These are phyloP conservation scores for Mikania micrantha DNA, from an alignment of 129 eudicot genomes.

Conservation along the genomic window DNA sequence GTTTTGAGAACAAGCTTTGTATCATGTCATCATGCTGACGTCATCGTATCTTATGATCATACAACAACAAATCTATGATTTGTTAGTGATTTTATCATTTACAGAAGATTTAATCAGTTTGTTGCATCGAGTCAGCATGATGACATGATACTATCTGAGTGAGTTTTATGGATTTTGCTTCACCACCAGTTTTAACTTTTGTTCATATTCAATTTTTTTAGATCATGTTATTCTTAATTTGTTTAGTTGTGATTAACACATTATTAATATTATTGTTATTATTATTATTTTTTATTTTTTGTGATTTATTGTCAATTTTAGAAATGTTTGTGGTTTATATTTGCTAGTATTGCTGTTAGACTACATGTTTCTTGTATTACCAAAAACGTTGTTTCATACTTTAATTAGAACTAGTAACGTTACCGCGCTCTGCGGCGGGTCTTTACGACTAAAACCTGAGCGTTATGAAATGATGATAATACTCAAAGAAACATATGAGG, in stretches of 20 bases:
- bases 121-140: slow-evolving; percentile 13
- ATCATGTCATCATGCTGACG: slow-evolving; percentile 24
- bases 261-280: background rate
- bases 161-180: slow-evolving; percentile 11
- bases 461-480: too few relatives aligned
- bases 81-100: slow-evolving; percentile 16
- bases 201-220: slow-evolving; percentile 23
- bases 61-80: slow-evolving; percentile 12
- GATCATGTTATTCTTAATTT: slow-evolving; percentile 18
- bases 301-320: background rate
- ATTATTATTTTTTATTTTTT: background rate
- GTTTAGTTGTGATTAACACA: slow-evolving; percentile 24
- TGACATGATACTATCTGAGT: slow-evolving; percentile 22
- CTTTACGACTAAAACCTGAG: too few relatives aligned
- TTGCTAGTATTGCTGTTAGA: background rate
- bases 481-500: too few relatives aligned
- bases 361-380: background rate
- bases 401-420: too few relatives aligned
- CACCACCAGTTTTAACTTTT: slow-evolving; percentile 9
- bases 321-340: background rate
- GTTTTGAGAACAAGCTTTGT: slow-evolving; percentile 5
- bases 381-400: background rate
- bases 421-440: too few relatives aligned
- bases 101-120: background rate
- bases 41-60: background rate